A percentile compares a stretch with the other conserved stretches of the same genome.
phyloP scores from a whole-genome alignment of 805 yeast genomes.

The Isabelozyma rhagii region DNA sequence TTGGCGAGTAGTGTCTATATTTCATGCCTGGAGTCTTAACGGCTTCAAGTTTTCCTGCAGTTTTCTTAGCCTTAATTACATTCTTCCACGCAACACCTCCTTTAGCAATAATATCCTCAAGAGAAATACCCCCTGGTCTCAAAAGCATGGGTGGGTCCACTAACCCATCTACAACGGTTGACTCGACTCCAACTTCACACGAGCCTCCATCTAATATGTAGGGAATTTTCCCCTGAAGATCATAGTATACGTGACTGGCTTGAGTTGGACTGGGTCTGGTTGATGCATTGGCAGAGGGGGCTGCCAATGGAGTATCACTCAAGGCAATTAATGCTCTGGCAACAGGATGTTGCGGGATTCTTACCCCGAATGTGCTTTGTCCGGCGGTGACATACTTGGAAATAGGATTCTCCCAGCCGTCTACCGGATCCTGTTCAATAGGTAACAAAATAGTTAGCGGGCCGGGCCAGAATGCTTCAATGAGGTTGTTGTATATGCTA shows the following conservation, averaged over 20 bases:
- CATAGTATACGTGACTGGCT: conserved; percentile 83
- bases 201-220: conserved; percentile 87
- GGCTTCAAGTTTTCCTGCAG: conserved; percentile 62
- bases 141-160: conserved; percentile 80
- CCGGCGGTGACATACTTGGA: conserved; percentile 80
- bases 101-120: conserved; percentile 62
- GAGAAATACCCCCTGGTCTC: conserved; percentile 91
- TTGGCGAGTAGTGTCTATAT: conserved; percentile 91
- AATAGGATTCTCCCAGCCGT: conserved; percentile 39
- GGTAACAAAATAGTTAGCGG: conserved; percentile 88
- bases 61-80: conserved; percentile 60
- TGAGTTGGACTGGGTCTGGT: conserved; percentile 91
- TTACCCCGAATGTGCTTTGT: conserved; percentile 87
- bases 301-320: conserved; percentile 88
- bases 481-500: conserved; percentile 56
- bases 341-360: conserved; percentile 83
- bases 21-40: conserved; percentile 98
- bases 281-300: conserved; percentile 96
- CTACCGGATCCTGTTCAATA: conserved; percentile 19
- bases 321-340: conserved; percentile 87
- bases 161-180: conserved; percentile 91
- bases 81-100: conserved; percentile 73
- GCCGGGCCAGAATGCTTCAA: conserved; percentile 89
- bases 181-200: conserved; percentile 86
- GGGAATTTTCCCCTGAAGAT: conserved; percentile 77